Percentiles rank a stretch among this genome's conserved stretches.
Conservation (phyloP, 352 stramenopile genomes). For the Phytophthora meadii region DNA sequence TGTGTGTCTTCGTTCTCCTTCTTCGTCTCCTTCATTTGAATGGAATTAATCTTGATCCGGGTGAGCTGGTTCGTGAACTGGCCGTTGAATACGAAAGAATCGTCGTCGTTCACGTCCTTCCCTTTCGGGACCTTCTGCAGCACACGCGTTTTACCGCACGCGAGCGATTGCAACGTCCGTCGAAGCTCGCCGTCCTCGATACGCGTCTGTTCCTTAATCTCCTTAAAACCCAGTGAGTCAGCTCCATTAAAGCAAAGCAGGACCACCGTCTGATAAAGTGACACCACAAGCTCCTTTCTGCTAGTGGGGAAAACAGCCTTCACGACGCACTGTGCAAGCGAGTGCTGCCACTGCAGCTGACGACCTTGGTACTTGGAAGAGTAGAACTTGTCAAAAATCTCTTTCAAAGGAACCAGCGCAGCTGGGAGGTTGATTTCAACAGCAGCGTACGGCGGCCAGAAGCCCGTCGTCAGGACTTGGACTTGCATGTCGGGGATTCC, state of each 20-base stretch:
- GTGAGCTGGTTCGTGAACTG: constrained; percentile 88
- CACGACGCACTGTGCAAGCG: constrained; percentile 88
- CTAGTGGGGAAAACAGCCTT: constrained; percentile 84
- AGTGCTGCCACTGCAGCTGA: constrained; percentile 92
- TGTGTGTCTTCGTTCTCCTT: constrained; percentile 95
- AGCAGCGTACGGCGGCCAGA: constrained; percentile 95
- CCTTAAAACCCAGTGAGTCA: constrained; percentile 76
- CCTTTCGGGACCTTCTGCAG: constrained; percentile 89
- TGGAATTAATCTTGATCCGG: constrained; percentile 95
- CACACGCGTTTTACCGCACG: constrained; percentile 90
- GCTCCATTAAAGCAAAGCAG: constrained; percentile 85
- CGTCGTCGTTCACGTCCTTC: constrained; percentile 85
- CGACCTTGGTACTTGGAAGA: constrained; percentile 88
- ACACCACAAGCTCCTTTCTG: constrained; percentile 90
- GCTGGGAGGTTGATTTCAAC: constrained; percentile 85
- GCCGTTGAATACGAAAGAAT: constrained; percentile 90
- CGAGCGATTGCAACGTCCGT: constrained; percentile 90
- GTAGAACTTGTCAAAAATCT: constrained; percentile 93
- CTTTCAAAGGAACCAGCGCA: constrained; percentile 66
- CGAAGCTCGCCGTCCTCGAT: constrained; percentile 92
- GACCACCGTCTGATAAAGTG: constrained; percentile 89
- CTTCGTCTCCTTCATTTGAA: constrained; percentile 95
- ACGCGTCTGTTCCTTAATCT: constrained; percentile 88
- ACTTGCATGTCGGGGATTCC: constrained; percentile 94
- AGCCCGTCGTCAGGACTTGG: constrained; percentile 97